phyloP scores from a whole-genome alignment of 768 basidiomycete genomes.

The Termitomyces sp. region DNA sequence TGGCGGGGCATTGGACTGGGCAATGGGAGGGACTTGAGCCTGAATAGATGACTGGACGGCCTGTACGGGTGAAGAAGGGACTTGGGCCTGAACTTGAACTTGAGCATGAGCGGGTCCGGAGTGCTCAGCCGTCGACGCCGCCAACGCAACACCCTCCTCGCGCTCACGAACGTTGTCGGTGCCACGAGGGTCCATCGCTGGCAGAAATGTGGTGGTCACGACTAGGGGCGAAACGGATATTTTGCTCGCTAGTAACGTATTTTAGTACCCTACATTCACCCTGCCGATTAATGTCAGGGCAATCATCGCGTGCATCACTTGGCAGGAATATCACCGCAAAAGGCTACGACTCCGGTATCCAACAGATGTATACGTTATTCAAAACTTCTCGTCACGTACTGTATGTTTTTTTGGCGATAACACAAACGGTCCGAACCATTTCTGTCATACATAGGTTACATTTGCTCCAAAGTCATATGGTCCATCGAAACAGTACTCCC shows the following conservation, averaged over 20 bases:
- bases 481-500: background rate
- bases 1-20: background rate
- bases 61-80: background rate
- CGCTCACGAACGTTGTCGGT: conserved; percentile 3
- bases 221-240: background rate
- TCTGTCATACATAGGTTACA: too few species aligned
- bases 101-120: background rate
- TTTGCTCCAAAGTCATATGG: background rate
- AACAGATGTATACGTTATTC: background rate
- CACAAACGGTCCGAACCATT: background rate
- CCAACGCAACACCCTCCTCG: background rate
- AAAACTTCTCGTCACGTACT: background rate
- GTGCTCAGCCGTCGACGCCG: background rate
- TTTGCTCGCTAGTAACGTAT: background rate
- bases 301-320: background rate
- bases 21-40: background rate
- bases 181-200: conserved; percentile 5
- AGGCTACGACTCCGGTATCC: background rate
- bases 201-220: background rate
- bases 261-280: background rate
- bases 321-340: background rate
- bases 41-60: background rate
- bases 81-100: background rate
- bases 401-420: background rate
- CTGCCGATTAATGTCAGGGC: conserved; percentile 4